Evolutionary conservation across 179 eudicot species (phyloP).

Genomic region (Beta macrorhiza): DNA sequence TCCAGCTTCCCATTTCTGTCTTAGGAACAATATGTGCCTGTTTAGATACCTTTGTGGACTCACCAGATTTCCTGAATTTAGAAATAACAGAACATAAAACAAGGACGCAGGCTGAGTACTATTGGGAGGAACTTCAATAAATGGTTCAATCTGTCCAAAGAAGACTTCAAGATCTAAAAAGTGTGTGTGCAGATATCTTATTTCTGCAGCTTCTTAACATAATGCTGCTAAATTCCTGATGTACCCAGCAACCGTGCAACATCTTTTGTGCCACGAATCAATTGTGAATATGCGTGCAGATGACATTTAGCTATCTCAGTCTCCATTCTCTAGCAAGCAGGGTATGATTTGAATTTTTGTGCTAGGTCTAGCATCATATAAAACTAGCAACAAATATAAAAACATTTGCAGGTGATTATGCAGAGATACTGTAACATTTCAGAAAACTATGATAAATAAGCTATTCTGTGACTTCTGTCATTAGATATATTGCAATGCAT

Average conservation of each 20-base stretch:
- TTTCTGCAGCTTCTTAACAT: not conserved
- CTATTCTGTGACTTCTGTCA: not conserved
- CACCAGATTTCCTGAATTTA: slow-evolving; percentile 37
- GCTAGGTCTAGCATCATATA: not conserved
- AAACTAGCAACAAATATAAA: not conserved
- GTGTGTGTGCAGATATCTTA: not conserved
- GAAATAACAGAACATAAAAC: slow-evolving; percentile 13
- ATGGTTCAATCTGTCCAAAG: not conserved
- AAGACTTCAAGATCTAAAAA: not conserved
- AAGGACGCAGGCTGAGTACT: not conserved
- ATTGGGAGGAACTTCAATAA: not conserved
- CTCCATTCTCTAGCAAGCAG: no score
- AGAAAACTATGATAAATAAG: not conserved
- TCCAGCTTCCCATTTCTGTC: slow-evolving; percentile 69
- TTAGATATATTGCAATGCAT: not conserved
- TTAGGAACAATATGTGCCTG: slow-evolving; percentile 41
- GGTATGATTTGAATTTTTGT: no score
- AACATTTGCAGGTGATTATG: not conserved
- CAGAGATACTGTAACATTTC: not conserved
- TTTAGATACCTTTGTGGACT: slow-evolving; percentile 32
- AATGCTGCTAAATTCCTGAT: not conserved
- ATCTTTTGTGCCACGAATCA: not conserved
- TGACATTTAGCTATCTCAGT: no score
- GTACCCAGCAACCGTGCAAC: no score
- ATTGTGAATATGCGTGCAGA: not conserved